Evolutionary conservation across 352 stramenopile genomes (phyloP).

Genomic region (Phytopythium chamaehyphon): DNA sequence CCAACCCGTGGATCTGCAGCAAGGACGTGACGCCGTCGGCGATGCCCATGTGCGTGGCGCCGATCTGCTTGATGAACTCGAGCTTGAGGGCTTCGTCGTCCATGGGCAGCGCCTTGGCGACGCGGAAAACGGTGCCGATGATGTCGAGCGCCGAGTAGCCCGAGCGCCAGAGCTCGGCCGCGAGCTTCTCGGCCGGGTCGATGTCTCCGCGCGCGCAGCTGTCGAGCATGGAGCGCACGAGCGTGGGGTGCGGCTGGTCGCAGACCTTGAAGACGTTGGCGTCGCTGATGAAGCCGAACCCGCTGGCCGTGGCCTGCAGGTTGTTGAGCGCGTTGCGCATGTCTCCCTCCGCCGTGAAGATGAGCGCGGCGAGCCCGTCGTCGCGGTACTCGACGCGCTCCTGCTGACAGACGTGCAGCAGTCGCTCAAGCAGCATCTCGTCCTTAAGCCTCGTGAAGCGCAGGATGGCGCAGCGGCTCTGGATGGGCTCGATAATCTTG

Average conservation of each 20-base stretch:
- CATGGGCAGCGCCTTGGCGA: slow-evolving; percentile 88
- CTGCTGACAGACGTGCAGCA: slow-evolving; percentile 92
- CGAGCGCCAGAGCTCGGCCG: slow-evolving; percentile 66
- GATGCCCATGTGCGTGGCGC: slow-evolving; percentile 93
- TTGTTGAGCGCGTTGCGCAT: slow-evolving; percentile 99
- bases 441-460: slow-evolving; percentile 95
- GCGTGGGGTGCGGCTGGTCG: slow-evolving; percentile 94
- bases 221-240: slow-evolving; percentile 60
- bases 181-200: slow-evolving; percentile 70
- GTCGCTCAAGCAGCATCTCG: slow-evolving; percentile 93
- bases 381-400: slow-evolving; percentile 88
- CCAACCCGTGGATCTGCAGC: slow-evolving; percentile 94
- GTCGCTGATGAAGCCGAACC: slow-evolving; percentile 95
- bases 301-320: slow-evolving; percentile 95
- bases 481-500: slow-evolving; percentile 99
- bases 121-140: slow-evolving; percentile 97
- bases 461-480: slow-evolving; percentile 97
- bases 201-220: slow-evolving; percentile 84
- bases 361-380: slow-evolving; percentile 95
- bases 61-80: slow-evolving; percentile 90
- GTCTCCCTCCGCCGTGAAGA: slow-evolving; percentile 99
- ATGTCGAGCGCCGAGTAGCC: slow-evolving; percentile 97
- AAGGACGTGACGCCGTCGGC: slow-evolving; percentile 89
- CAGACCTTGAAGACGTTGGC: slow-evolving; percentile 95
- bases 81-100: slow-evolving; percentile 78